Base-by-base conservation (phyloP, 768 basidiomycete genomes). In the Scleroderma bovista region DNA sequence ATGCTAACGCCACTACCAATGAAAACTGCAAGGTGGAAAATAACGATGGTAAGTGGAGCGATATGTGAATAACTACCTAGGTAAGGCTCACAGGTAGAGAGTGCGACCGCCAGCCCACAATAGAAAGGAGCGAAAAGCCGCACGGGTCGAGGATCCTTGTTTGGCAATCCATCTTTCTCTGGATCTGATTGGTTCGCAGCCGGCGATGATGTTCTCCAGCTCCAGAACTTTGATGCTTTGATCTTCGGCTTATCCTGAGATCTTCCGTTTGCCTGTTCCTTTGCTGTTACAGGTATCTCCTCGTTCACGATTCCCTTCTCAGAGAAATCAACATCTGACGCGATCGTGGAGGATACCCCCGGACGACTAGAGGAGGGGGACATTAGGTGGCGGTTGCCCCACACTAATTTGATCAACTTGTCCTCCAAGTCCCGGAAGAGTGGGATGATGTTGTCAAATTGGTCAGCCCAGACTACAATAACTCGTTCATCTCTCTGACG, bases 401-500 rank as follows among this genome's bases (percentile, higher is more conserved):
- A 91, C 47, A 93, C 83, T 62, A 85, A 80, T 59, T 81, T 80
- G 72, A 92, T 88, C 62, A 92, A 75, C 56, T 86, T 86, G 31
- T 81, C 79, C 50, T 89, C 84, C 54, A 89, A 82, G 53, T 88
- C 87, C 20, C 66, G 63, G 60, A 77, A 84, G 15, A 83, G 68
- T 0, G 84, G 83, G 32, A 93, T 82, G 57, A 94, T 84, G 52
- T 72, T 72, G 62, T 92, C 88, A 26, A 93, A 77, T 57, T 80
- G 77, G 69, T 93, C 90, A 0, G 87, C 79, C 92, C 92, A 94
- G 10, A 87, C 78, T 10, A 93, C 75, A 36, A 94, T 70, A 44
- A 86, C 86, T 12, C 80, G 79, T 59, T 93, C 92, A 62, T 90
- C 85, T 38, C 89, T 82, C 88, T 88, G 59, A 51, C 10, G 24